Base-by-base conservation (phyloP, 306 rosid species). In the Luffa aegyptiaca region DNA sequence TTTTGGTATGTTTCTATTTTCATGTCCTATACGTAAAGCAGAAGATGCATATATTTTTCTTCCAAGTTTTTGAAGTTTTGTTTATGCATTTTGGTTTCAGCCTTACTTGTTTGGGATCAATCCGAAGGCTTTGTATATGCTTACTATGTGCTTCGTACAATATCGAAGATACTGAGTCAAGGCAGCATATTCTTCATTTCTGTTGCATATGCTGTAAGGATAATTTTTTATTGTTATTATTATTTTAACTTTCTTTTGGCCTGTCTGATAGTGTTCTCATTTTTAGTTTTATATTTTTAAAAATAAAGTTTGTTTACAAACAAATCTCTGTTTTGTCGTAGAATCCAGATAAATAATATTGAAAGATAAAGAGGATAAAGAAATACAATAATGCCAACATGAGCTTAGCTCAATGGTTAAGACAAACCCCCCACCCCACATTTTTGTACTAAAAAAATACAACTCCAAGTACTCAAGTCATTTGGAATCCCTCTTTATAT, bases 101-200 rank as follows among this genome's bases (percentile, higher is more conserved):
- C 84, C 49, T 55, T 90, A 72, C 87, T 90, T 81, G 87, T 78
- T 6, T 85, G 85, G 86, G 66, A 88, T 77, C 93, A 86, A 49
- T 83, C 90, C 12, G 78, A 73, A 83, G 85, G 72, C 66, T 86
- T 17, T 82, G 89, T 90, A 69, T 90, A 90, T 77, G 90, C 87
- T 45, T 90, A 90, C 79, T 90, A 88, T 18, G 91, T 70, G 44
- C 78, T 86, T 56, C 90, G 90, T 66, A 85, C 89, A 70, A 26
- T 90, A 82, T 82, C 93, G 26, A 85, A 73, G 71, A 86, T 88
- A 58, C 75, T 90, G 61, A 90, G 89, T 88, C 91, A 88, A 85
- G 93, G 93, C 63, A 90, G 89, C 81, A 86, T 81, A 49, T 90
- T 86, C 88, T 90, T 89, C 86, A 81, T 90, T 65, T 56, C 90